Evolutionary conservation across 306 rosid genomes (phyloP), one percentile per base, ranked within the genome.

Genomic region (Citrullus amarus): DNA sequence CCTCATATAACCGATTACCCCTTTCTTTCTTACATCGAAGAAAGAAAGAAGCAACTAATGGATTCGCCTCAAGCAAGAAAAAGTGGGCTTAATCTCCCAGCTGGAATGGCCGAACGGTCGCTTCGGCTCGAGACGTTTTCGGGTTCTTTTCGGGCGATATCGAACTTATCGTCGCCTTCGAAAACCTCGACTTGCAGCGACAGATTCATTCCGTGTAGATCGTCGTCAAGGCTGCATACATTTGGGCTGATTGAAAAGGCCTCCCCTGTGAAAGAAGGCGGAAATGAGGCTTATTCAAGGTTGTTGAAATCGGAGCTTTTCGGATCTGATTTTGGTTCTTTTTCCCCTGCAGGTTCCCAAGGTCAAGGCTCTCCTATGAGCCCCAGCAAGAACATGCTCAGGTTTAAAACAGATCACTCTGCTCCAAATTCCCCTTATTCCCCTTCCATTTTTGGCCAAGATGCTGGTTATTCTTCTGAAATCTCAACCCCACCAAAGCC

Each of bases 151-250:
- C 87, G 91, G 2, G 88, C 89, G 1, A 57, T 84, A 32, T 80
- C 89, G 17, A 81, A 63, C 80, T 74, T 84, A 28, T 78, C 86
- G 4, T 84, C 89, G 66, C 84, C 89, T 15, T 89, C 97, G 0
- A 90, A 86, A 68, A 66, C 90, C 14, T 90, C 96, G 0, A 81
- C 86, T 0, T 92, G 98, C 78, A 96, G 99, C 60, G 99, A 96
- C 79, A 86, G 99, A 77, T 96, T 96, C 94, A 96, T 96, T 11
- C 99, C 99, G 0, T 96, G 99, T 79, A 88, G 99, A 72, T 96
- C 99, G 0, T 93, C 98, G 3, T 96, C 99, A 0, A 83, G 99
- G 84, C 94, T 96, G 1, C 96, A 96, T 87, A 91, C 97, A 0
- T 96, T 96, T 10, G 99, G 98, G 38, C 82, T 96, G 13, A 79